Evolutionary conservation across 2,329 filamentous ascomycete species (phyloP).

Genomic region (Fusarium musae): DNA sequence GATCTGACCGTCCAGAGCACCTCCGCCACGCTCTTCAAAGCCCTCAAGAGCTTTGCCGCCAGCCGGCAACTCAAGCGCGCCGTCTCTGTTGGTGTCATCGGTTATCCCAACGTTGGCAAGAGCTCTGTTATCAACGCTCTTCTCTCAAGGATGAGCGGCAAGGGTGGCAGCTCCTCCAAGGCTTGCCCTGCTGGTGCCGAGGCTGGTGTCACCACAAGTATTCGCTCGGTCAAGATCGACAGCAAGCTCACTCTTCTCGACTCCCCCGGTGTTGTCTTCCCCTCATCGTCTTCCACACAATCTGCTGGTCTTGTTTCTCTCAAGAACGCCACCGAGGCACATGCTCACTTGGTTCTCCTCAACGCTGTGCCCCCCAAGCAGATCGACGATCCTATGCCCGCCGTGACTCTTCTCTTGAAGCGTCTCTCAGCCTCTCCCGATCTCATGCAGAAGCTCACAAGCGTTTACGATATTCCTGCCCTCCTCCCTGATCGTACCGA

Average conservation of each 20-base stretch:
- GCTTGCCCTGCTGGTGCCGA: constrained; percentile 91
- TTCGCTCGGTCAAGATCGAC: constrained; percentile 92
- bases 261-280: constrained; percentile 95
- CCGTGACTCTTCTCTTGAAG: constrained; percentile 84
- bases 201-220: constrained; percentile 88
- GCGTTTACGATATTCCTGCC: constrained; percentile 85
- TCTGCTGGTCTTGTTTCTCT: constrained; percentile 58
- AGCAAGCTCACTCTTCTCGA: constrained; percentile 94
- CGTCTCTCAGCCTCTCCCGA: constrained; percentile 78
- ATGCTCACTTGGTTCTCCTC: constrained; percentile 86
- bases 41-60: constrained; percentile 88
- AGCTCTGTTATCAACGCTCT: constrained; percentile 96
- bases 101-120: constrained; percentile 96
- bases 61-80: constrained; percentile 87
- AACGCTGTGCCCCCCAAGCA: constrained; percentile 95
- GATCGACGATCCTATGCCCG: constrained; percentile 91
- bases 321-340: constrained; percentile 75
- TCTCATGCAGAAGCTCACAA: constrained; percentile 81
- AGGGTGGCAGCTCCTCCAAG: constrained; percentile 63
- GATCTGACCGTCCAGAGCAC: constrained; percentile 88
- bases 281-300: constrained; percentile 64
- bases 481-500: constrained; percentile 73
- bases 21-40: constrained; percentile 84
- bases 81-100: constrained; percentile 91
- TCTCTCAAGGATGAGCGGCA: constrained; percentile 77